These are phyloP conservation scores for Rhododendron mucronatum DNA, from an alignment of 148 eudicot genomes.

Conservation along the genomic window DNA sequence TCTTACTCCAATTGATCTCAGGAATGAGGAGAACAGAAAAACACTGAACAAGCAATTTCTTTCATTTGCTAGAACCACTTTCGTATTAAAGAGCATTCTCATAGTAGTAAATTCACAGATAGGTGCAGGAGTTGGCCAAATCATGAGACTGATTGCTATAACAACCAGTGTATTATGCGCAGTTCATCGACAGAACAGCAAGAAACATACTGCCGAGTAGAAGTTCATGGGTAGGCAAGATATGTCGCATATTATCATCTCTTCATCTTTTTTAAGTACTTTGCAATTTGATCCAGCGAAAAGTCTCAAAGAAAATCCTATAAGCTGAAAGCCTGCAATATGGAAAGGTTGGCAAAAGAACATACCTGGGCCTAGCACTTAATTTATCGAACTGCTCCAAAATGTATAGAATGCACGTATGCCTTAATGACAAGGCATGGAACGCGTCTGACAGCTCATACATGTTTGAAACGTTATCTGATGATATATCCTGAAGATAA, in stretches of 20 bases:
- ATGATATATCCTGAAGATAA: slow-evolving; percentile 51
- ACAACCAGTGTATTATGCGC: not conserved
- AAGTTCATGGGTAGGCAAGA: not conserved
- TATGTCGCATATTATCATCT: not conserved
- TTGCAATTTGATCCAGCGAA: not conserved
- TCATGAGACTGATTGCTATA: not conserved
- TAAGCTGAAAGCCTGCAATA: not conserved
- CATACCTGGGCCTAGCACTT: slow-evolving; percentile 64
- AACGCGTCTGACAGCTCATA: slow-evolving; percentile 79
- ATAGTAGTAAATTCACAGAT: not conserved
- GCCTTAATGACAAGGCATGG: slow-evolving; percentile 68
- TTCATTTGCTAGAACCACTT: not conserved
- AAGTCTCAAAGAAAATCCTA: not conserved
- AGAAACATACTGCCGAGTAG: not conserved
- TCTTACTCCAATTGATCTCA: not conserved
- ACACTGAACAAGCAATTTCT: slow-evolving; percentile 1
- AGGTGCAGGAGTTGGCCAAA: not conserved
- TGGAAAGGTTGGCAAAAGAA: slow-evolving; percentile 8
- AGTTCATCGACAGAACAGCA: not conserved
- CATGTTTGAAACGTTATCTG: slow-evolving; percentile 77
- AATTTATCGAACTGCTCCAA: slow-evolving; percentile 76
- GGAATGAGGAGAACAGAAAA: not conserved
- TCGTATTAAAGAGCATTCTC: not conserved
- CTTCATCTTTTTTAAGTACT: not conserved
- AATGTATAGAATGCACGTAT: slow-evolving; percentile 69